Base-by-base conservation (phyloP, 805 yeast genomes). In the Kodamaea lidongshanica region DNA sequence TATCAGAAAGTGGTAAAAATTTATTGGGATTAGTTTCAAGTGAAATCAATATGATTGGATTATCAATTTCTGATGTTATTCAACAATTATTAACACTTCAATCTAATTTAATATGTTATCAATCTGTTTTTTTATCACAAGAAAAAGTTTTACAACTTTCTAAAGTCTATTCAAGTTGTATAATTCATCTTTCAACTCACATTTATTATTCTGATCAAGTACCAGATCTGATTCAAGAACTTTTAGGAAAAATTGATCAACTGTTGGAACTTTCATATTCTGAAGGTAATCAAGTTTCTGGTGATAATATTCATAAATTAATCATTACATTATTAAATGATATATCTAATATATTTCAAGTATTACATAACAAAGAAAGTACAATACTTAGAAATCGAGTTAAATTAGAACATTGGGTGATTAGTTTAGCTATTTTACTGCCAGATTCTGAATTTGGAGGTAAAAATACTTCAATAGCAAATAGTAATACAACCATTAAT, bases 141-240 rank as follows among this genome's bases (percentile, higher is more conserved):
- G 46, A 43, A 2, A 50, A 57, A 24, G 45, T 53, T 19, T 25
- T 30, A 37, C 56, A 29, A 40, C 71, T 47, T 45, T 71, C 45
- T 25, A 46, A 27, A 53, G 70, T 44, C 16, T 77, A 76, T 43
- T 57, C 76, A 2, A 58, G 59, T 13, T 73, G 87, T 15, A 72
- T 88, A 32, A 73, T 78, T 35, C 77, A 80, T 35, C 64, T 89
- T 31, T 77, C 87, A 1, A 70, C 74, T 3, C 95, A 87, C 50
- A 71, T 78, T 8, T 87, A 87, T 46, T 89, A 89, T 51, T 78
- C 78, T 37, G 94, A 86, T 42, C 98, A 92, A 53, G 74, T 81
- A 4, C 70, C 79, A 10, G 96, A 88, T 50, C 79, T 89, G 62
- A 61, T 87, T 12, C 71, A 74, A 16, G 94, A 82, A 35, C 61